phyloP scores from a whole-genome alignment of 2,329 filamentous ascomycete genomes.

The Fusarium sp. region DNA sequence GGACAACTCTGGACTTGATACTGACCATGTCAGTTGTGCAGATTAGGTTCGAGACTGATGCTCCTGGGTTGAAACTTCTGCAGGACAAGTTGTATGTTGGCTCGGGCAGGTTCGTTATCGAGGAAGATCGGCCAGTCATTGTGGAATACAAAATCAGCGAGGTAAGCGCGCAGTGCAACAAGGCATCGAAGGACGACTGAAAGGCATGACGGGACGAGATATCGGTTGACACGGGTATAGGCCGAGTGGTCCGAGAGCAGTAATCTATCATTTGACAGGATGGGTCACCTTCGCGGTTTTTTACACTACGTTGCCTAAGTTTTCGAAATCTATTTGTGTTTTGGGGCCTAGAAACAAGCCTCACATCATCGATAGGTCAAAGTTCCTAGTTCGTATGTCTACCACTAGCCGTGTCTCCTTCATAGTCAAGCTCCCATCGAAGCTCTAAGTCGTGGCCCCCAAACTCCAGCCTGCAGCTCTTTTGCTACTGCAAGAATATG shows the following conservation, averaged over 20 bases:
- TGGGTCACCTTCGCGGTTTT: background rate
- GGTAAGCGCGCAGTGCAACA: constrained; percentile 43
- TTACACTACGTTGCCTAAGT: constrained; percentile 13
- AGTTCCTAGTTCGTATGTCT: constrained; percentile 5
- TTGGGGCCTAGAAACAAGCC: constrained; percentile 22
- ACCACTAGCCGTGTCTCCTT: constrained; percentile 13
- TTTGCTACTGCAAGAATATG: constrained; percentile 35
- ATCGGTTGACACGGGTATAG: background rate
- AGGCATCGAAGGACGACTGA: constrained; percentile 8
- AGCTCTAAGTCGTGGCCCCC: constrained; percentile 25
- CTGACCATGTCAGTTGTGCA: constrained; percentile 46
- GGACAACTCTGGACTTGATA: background rate
- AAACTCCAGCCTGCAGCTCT: constrained; percentile 39
- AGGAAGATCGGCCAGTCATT: constrained; percentile 45
- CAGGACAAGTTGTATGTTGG: constrained; percentile 53
- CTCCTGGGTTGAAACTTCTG: constrained; percentile 46
- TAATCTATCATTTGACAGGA: background rate
- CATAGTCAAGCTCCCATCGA: constrained; percentile 23
- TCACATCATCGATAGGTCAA: constrained; percentile 31
- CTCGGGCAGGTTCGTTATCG: constrained; percentile 53
- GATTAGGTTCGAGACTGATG: constrained; percentile 51
- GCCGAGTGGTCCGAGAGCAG: background rate
- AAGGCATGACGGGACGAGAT: background rate
- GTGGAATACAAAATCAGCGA: constrained; percentile 57
- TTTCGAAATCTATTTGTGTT: constrained; percentile 35